Base-by-base conservation (phyloP, 2,329 filamentous ascomycete species). In the Fusarium heterosporum region DNA sequence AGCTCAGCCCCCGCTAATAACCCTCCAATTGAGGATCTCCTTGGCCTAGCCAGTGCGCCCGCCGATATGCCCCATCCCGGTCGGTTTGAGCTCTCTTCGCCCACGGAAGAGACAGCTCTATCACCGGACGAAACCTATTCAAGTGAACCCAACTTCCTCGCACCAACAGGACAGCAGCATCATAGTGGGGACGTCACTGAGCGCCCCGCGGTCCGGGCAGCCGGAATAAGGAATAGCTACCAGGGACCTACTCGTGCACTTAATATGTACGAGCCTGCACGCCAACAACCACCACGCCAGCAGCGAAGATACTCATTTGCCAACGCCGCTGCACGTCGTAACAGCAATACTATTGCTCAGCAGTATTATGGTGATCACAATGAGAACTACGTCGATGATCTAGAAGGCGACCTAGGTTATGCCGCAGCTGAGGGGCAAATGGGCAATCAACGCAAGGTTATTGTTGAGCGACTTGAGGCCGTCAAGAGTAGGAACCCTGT, bases 401-500 rank as follows among this genome's bases (percentile, higher is more conserved):
- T 93, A 9, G 94, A 97, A 73, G 96, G 96, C 1, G 96, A 99
- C 78, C 81, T 99, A 28, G 96, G 96, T 11, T 99, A 97, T 79
- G 93, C 94, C 12, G 95, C 94, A 1, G 96, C 96, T 0, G 93
- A 95, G 77, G 96, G 93, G 26, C 93, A 97, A 87, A 96, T 98
- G 78, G 92, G 92, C 13, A 92, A 93, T 73, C 89, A 91, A 76
- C 87, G 94, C 72, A 97, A 96, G 79, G 96, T 99, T 46, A 98
- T 99, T 82, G 94, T 99, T 46, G 96, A 99, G 83, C 85, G 96
- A 66, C 81, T 99, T 59, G 96, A 99, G 83, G 92, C 95, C 61
- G 96, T 99, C 64, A 98, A 98, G 84, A 93, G 90, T 75, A 91
- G 91, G 77, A 96, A 97, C 76, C 96, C 96, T 3, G 93, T 99